Conservation (phyloP, 2,329 filamentous ascomycete genomes). For the Hymenoscyphus infarciens region DNA sequence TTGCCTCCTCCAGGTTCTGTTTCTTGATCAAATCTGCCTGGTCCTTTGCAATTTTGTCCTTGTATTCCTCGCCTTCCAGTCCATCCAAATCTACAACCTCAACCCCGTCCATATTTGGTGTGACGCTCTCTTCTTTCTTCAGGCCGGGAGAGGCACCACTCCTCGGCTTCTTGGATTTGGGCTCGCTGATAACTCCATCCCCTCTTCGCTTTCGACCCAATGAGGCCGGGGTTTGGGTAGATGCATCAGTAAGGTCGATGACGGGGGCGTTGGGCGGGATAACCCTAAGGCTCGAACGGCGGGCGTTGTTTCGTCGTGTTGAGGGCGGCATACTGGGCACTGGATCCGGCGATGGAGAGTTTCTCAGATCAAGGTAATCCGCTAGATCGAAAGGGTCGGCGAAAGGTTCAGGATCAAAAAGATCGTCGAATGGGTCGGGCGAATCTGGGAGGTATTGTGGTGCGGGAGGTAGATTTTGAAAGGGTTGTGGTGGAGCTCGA, state of each 20-base stretch:
- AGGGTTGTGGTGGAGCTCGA: constrained; percentile 3
- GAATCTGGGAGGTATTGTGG: constrained; percentile 21
- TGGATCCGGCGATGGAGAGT: constrained; percentile 1
- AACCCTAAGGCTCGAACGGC: constrained; percentile 20
- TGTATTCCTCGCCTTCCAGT: constrained; percentile 29
- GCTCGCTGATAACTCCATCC: neutral
- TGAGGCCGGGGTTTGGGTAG: constrained; percentile 8
- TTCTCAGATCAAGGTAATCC: neutral
- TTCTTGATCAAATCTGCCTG: constrained; percentile 34
- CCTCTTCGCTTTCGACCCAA: neutral
- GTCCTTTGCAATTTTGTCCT: constrained; percentile 28
- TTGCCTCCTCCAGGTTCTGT: constrained; percentile 44
- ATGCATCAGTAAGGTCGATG: constrained; percentile 31
- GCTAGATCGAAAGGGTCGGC: constrained; percentile 20
- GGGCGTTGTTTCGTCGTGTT: constrained; percentile 11
- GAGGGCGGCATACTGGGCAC: constrained; percentile 4
- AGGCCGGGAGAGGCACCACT: neutral
- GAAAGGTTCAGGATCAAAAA: neutral
- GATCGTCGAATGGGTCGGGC: constrained; percentile 22
- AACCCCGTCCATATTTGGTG: constrained; percentile 15
- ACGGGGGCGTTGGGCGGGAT: neutral
- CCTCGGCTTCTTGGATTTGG: neutral
- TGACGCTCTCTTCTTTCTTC: constrained; percentile 8
- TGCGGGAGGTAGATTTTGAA: neutral
- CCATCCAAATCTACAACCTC: constrained; percentile 31